Conservation (phyloP, 371 early-diverging fungal species). For the Lichtheimia ornata region DNA sequence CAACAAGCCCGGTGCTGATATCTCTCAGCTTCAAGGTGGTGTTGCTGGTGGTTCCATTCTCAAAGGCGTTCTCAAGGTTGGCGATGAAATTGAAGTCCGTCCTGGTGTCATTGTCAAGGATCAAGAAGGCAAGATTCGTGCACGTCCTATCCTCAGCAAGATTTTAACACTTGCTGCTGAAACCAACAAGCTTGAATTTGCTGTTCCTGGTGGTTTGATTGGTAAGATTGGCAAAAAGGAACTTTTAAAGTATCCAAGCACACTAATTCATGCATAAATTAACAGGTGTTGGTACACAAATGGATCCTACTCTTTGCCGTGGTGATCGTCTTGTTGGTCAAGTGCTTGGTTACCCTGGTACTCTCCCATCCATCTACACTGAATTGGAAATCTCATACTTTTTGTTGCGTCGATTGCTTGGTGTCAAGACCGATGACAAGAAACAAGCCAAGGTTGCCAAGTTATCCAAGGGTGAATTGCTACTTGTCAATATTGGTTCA, state of each 20-base stretch:
- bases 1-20: conserved; percentile 99
- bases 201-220: conserved; percentile 99
- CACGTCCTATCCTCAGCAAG: conserved; percentile 93
- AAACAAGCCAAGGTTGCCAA: conserved; percentile 95
- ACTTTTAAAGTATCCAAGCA: not conserved
- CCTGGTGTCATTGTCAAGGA: conserved; percentile 99
- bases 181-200: conserved; percentile 92
- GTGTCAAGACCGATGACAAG: conserved; percentile 96
- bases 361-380: conserved; percentile 95
- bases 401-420: conserved; percentile 95
- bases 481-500: conserved; percentile 99
- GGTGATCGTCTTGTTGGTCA: conserved; percentile 99
- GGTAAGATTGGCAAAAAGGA: conserved; percentile 38
- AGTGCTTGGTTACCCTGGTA: conserved; percentile 96
- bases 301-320: conserved; percentile 99
- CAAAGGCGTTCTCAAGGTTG: conserved; percentile 93
- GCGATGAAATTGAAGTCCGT: conserved; percentile 98
- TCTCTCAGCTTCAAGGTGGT: conserved; percentile 97
- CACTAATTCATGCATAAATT: not conserved
- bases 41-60: conserved; percentile 99
- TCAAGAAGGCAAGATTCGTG: conserved; percentile 84
- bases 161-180: conserved; percentile 96
- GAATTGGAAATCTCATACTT: conserved; percentile 97
- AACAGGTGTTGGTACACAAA: conserved; percentile 95
- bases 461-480: conserved; percentile 92